Percentiles rank a stretch among this genome's conserved stretches.
These are phyloP conservation scores for Diaporthe citrichinensis DNA, from an alignment of 2,329 filamentous ascomycete species.

Conservation along the genomic window DNA sequence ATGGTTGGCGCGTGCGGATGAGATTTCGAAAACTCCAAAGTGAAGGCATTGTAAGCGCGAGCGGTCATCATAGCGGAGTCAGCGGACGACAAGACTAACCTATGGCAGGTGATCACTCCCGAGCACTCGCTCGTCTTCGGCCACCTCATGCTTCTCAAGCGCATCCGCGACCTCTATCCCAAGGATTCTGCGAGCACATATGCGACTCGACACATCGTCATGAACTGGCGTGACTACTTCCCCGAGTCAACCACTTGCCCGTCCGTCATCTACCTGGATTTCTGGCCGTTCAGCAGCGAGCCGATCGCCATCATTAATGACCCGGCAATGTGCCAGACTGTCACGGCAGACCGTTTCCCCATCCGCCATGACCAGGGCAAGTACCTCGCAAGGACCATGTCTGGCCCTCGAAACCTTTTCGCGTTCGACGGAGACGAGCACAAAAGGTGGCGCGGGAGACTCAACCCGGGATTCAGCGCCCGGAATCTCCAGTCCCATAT, in stretches of 20 bases:
- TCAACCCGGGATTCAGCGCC: constrained; percentile 34
- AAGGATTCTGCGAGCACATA: constrained; percentile 31
- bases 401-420: constrained; percentile 21
- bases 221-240: constrained; percentile 42
- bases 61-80: neutral
- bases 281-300: constrained; percentile 43
- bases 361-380: constrained; percentile 33
- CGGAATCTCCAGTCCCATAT: constrained; percentile 29
- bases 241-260: constrained; percentile 36
- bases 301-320: constrained; percentile 34
- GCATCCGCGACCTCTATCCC: constrained; percentile 8
- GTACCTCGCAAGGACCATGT: constrained; percentile 7
- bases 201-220: neutral
- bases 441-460: constrained; percentile 25
- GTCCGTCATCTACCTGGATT: constrained; percentile 44
- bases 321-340: constrained; percentile 33
- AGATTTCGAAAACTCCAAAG: constrained; percentile 22
- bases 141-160: constrained; percentile 24
- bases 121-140: constrained; percentile 23
- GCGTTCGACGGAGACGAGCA: constrained; percentile 34
- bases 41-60: constrained; percentile 7
- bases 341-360: constrained; percentile 24
- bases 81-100: neutral
- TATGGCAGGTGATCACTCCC: neutral
- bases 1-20: neutral